Evolutionary conservation across 2,329 filamentous ascomycete species (phyloP), one percentile per base, ranked within the genome.

Genomic region (Arthrobotrys megalospora): DNA sequence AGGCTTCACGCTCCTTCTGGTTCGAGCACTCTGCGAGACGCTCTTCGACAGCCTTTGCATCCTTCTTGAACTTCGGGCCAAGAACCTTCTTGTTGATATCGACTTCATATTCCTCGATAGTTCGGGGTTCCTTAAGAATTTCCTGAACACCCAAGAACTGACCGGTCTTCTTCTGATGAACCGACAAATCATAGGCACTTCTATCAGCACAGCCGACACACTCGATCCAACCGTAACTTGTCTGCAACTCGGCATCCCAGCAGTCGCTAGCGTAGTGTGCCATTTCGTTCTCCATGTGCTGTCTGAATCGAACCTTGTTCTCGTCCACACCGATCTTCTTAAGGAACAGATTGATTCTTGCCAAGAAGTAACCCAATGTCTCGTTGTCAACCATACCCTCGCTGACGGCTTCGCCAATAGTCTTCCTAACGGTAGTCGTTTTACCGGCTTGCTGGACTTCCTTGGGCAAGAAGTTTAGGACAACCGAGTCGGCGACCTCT

Each of bases 151-250:
- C 88, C 21, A 99, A 88, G 48, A 94, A 91, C 12, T 92, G 91
- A 76, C 93, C 94, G 36, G 96, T 98, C 87, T 93, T 94, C 86
- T 97, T 95, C 83, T 92, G 91, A 85, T 98, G 96, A 8, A 97
- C 94, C 41, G 90, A 92, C 84, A 98, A 85, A 85, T 99, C 96
- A 85, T 97, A 99, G 19, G 96, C 96, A 84, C 93, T 97, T 82
- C 96, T 90, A 84, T 97, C 95, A 79, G 96, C 96, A 85, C 96
- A 98, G 80, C 96, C 96, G 82, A 98, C 95, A 84, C 95, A 98
- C 87, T 99, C 96, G 80, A 98, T 93, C 96, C 96, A 99, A 84
- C 96, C 96, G 83, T 94, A 94, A 79, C 92, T 94, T 73, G 93
- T 98, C 80, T 92, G 87, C 69, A 99, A 87, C 85, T 99, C 96